Evolutionary conservation across 2,329 filamentous ascomycete genomes (phyloP), one percentile per base, ranked within the genome.

Genomic region (Aspergillus hortae): DNA sequence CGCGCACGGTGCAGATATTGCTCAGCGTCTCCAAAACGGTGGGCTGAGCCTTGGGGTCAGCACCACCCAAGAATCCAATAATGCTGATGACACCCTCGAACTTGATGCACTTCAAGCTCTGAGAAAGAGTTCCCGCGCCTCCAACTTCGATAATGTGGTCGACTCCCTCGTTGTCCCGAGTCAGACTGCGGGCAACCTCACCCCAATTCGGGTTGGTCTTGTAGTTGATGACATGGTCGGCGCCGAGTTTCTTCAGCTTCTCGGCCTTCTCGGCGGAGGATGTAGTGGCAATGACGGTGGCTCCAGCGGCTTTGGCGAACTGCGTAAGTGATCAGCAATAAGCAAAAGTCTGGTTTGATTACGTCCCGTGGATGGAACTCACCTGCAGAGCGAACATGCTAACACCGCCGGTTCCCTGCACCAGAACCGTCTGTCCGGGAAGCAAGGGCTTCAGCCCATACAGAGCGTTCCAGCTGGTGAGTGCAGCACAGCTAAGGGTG

Each of bases 131-230:
- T n/a, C 74, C 77, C 0, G 81, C 74, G 0, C 86, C 86, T 11
- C 83, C 86, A n/a, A 88, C 80, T 60, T 89, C 86, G 36, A 87
- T 62, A 36, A 89, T 72, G 54, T 85, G 76, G 59, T 88, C 79
- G 6, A 86, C 80, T 11, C 86, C 86, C 2, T 60, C 61, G 14
- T 78, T 78, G 1, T 72, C 66, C 0, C 80, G 74, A 0, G 77
- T 79, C 9, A 78, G 64, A 9, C 72, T 70, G 53, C 80, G 76
- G 14, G 83, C 84, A 25, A 77, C 76, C 2, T 74, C 67, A n/a
- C 84, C 81, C 85, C 85, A 88, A 45, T 81, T 76, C 0, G 78
- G 68, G 7, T 75, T 75, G 0, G 66, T 74, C 51, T 77, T 80
- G 67, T 88, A 88, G 67, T 88, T 87, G 64, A 88, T 75, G 2